Evolutionary conservation across 1,139 yeast genomes (phyloP).

Genomic region (Komagataea norvegica): DNA sequence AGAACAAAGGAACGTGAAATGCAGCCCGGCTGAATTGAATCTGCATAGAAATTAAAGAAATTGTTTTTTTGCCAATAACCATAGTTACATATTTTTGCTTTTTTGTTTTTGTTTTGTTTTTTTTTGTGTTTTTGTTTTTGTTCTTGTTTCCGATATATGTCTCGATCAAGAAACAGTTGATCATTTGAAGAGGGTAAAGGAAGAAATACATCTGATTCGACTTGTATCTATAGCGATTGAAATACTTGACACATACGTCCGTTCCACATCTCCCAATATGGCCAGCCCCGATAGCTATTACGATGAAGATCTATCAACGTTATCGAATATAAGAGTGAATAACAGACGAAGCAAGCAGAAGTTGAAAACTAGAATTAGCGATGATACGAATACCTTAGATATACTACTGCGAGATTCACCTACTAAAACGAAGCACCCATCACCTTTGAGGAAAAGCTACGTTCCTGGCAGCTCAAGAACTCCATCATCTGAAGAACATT

Average conservation of each 20-base stretch:
- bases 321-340: constrained; percentile 18
- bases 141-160: too few relatives aligned
- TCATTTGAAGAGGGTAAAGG: too few relatives aligned
- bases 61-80: background rate
- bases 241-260: too few relatives aligned
- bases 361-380: constrained; percentile 6
- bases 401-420: constrained; percentile 13
- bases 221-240: too few relatives aligned
- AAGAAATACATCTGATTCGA: too few relatives aligned
- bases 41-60: too few relatives aligned
- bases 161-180: too few relatives aligned
- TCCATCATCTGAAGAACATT: background rate
- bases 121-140: background rate
- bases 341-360: constrained; percentile 18
- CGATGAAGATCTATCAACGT: constrained; percentile 20
- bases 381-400: constrained; percentile 5
- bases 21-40: too few relatives aligned
- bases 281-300: constrained; percentile 1
- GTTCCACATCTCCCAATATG: too few relatives aligned
- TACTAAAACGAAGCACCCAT: constrained; percentile 8
- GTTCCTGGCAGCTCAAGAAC: constrained; percentile 3
- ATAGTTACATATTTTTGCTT: background rate
- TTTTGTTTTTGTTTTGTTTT: background rate
- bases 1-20: too few relatives aligned
- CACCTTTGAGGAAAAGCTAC: constrained; percentile 11